Conservation (phyloP, 208 protist genomes). For the Balamuthia mandrillaris region DNA sequence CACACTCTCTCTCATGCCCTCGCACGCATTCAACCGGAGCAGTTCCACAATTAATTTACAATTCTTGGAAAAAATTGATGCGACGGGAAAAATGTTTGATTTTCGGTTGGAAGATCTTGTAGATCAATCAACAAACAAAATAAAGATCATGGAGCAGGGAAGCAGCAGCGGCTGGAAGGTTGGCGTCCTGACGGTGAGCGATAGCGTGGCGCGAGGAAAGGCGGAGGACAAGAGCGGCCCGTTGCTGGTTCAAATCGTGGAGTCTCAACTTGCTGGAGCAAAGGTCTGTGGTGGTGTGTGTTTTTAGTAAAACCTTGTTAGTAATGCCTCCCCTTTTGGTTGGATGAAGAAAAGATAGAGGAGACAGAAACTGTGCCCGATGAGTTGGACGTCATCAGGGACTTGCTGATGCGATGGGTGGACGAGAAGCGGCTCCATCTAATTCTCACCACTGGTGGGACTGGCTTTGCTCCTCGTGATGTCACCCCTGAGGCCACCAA, state of each 20-base stretch:
- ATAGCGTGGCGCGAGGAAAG: slow-evolving; percentile 28
- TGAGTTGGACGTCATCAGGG: slow-evolving; percentile 24
- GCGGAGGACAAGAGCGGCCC: slow-evolving; percentile 50
- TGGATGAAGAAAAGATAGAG: not conserved
- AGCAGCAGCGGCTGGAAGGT: too few relatives aligned
- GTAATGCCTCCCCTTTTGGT: not conserved
- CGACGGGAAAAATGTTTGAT: too few relatives aligned
- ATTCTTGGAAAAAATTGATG: too few relatives aligned
- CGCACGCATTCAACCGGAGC: too few relatives aligned
- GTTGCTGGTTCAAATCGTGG: not conserved
- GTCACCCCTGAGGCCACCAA: slow-evolving; percentile 59
- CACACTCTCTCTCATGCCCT: too few relatives aligned
- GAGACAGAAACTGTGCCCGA: slow-evolving; percentile 37
- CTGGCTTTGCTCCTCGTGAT: slow-evolving; percentile 56
- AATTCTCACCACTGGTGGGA: slow-evolving; percentile 47
- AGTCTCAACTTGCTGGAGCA: not conserved
- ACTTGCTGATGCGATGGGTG: slow-evolving; percentile 39
- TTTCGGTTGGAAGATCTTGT: too few relatives aligned
- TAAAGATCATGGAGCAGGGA: too few relatives aligned
- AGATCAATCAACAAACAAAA: too few relatives aligned
- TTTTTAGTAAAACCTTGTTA: not conserved
- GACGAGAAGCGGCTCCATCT: not conserved
- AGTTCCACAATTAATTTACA: too few relatives aligned
- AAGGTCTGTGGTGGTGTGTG: not conserved
- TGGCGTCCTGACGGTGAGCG: slow-evolving; percentile 56